Percentiles rank a stretch among this genome's conserved stretches.
These are phyloP conservation scores for Auxenochlorella protothecoides DNA, from an alignment of 139 green algal species.

Conservation along the genomic window DNA sequence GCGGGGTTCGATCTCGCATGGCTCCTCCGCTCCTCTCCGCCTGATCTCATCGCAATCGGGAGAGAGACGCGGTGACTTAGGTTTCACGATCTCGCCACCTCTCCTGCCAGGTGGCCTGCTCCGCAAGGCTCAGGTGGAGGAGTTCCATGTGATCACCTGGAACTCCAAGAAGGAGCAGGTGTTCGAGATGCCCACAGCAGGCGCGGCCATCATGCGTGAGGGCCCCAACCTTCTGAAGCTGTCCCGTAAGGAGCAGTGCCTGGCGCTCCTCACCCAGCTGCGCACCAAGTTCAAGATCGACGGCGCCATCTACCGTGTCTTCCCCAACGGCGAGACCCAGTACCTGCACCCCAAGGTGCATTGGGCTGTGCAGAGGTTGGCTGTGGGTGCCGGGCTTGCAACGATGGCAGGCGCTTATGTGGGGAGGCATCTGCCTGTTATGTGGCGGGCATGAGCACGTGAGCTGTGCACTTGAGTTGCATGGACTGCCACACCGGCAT, in stretches of 20 bases:
- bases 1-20: too few species aligned
- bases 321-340: constrained; percentile 91
- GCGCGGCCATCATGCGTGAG: constrained; percentile 95
- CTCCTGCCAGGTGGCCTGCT: constrained; percentile 69
- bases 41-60: too few species aligned
- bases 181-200: constrained; percentile 99
- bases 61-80: too few species aligned
- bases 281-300: constrained; percentile 96
- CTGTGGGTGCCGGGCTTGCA: too few species aligned
- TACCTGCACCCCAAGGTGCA: constrained; percentile 92
- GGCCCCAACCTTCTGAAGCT: constrained; percentile 99
- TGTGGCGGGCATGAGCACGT: neutral
- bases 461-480: neutral
- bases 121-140: constrained; percentile 89
- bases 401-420: too few species aligned
- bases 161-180: constrained; percentile 96
- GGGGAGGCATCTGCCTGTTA: neutral
- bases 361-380: too few species aligned
- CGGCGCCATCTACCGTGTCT: constrained; percentile 85
- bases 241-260: constrained; percentile 98
- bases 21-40: too few species aligned
- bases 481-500: too few species aligned
- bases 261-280: constrained; percentile 88
- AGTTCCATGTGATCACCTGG: constrained; percentile 97
- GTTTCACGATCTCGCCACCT: too few species aligned